phyloP scores from a whole-genome alignment of 768 basidiomycete genomes.

The Agrocybe pediades region DNA sequence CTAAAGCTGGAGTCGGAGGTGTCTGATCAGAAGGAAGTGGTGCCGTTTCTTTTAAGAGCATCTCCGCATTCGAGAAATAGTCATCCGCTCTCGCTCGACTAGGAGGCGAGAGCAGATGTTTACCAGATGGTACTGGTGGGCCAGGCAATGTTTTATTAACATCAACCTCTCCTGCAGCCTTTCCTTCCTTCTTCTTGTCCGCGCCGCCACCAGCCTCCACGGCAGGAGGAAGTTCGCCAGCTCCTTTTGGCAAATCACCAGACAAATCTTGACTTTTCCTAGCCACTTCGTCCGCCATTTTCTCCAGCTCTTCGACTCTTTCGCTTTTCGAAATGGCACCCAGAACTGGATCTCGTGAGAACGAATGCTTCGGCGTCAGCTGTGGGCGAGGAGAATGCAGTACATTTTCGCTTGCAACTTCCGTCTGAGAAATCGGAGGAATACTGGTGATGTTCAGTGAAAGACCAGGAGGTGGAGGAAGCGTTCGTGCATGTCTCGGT shows the following conservation, averaged over 20 bases:
- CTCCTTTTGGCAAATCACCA: slow-evolving; percentile 34
- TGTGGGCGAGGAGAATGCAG: slow-evolving; percentile 70
- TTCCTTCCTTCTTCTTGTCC: slow-evolving; percentile 20
- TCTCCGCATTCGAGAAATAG: slow-evolving; percentile 12
- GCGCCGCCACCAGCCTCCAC: neutral
- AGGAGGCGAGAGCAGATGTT: slow-evolving; percentile 35
- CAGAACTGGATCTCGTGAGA: slow-evolving; percentile 39
- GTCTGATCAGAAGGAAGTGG: slow-evolving; percentile 34
- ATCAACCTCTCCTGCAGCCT: slow-evolving; percentile 14
- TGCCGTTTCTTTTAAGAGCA: slow-evolving; percentile 15
- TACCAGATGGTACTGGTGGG: slow-evolving; percentile 55
- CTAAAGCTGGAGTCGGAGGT: slow-evolving; percentile 56
- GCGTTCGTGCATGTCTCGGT: slow-evolving; percentile 3
- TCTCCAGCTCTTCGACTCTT: slow-evolving; percentile 70
- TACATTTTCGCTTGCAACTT: slow-evolving; percentile 30
- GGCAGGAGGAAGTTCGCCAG: neutral
- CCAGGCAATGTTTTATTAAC: slow-evolving; percentile 63
- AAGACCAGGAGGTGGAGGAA: slow-evolving; percentile 20
- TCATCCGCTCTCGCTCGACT: slow-evolving; percentile 22
- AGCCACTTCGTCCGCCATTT: slow-evolving; percentile 65
- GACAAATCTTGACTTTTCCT: slow-evolving; percentile 36
- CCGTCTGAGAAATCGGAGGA: slow-evolving; percentile 22
- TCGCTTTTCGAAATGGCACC: slow-evolving; percentile 48
- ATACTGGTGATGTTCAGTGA: slow-evolving; percentile 16
- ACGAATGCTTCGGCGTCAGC: slow-evolving; percentile 65